Evolutionary conservation across 2,329 filamentous ascomycete genomes (phyloP).

Genomic region (Tolypocladium cylindrosporum): DNA sequence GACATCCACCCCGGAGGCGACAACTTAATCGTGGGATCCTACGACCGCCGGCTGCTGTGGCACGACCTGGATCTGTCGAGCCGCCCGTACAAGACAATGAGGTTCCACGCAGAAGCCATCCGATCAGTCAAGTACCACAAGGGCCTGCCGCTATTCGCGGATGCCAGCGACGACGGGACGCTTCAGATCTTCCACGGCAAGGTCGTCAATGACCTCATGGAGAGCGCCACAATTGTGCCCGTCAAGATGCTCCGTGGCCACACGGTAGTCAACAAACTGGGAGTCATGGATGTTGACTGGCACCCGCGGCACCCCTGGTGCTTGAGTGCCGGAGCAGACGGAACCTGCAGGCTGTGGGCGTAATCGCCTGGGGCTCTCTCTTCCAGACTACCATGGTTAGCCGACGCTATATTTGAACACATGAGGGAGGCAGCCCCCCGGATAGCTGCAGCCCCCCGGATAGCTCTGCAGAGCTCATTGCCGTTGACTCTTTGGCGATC

Average conservation of each 20-base stretch:
- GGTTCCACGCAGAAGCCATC: conserved; percentile 90
- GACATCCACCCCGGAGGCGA: conserved; percentile 89
- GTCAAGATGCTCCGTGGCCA: conserved; percentile 91
- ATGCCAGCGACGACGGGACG: conserved; percentile 89
- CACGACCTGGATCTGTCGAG: conserved; percentile 89
- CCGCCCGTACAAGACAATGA: conserved; percentile 89
- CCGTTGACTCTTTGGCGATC: neutral
- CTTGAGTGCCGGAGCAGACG: conserved; percentile 88
- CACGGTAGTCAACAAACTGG: conserved; percentile 73
- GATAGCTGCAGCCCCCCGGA: neutral
- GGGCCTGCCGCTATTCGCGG: conserved; percentile 76
- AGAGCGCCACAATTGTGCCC: conserved; percentile 92
- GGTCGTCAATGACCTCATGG: conserved; percentile 88
- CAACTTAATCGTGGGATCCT: conserved; percentile 88
- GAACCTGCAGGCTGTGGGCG: conserved; percentile 84
- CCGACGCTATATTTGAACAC: neutral
- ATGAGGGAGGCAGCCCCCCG: neutral
- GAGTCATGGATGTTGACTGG: conserved; percentile 93
- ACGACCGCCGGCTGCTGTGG: conserved; percentile 90
- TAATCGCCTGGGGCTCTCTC: conserved; percentile 18
- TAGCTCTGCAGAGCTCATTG: neutral
- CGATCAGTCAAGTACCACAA: conserved; percentile 81
- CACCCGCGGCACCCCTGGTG: conserved; percentile 91
- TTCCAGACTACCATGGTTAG: neutral
- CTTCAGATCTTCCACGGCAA: conserved; percentile 96